Evolutionary conservation across 2,329 filamentous ascomycete species (phyloP), one percentile per base, ranked within the genome.

Genomic region (Aspergillus candidus): DNA sequence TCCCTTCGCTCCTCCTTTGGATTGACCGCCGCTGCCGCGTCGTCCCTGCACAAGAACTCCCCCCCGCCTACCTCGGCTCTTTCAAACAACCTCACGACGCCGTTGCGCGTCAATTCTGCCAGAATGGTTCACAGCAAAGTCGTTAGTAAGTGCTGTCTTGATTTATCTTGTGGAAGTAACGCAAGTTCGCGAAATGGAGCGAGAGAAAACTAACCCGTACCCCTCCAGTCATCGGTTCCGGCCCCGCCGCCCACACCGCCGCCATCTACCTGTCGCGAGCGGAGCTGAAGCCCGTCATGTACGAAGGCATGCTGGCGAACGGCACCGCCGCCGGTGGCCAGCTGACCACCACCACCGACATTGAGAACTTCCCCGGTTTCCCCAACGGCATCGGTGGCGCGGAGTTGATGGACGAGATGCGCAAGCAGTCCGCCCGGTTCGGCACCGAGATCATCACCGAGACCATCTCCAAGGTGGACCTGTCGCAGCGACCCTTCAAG

Each of bases 301-400:
- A 97, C 67, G 93, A 98, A 74, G 93, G 93, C 58, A 95, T 98
- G 79, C 83, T 98, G 68, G 93, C 93, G 59, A 93, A 96, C 64
- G 93, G 91, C 62, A 94, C 94, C 60, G 93, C 93, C 6, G 88
- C 93, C 35, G 93, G 93, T 57, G 93, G 93, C 46, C 93, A 98
- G 77, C 78, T 98, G 57, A 98, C 94, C 43, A 98, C 94, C 18
- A 98, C 93, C 43, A 97, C 94, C 61, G 94, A 98, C 57, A 83
- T 98, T 48, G 93, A 98, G 76, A 98, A 98, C 79, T 98, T 85
- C 72, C 93, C 93, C 18, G 93, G 93, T 38, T 98, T 97, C 74
- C 86, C 87, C 61, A 80, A 87, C 59, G 86, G 84, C 52, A 89
- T 98, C 66, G 86, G 88, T 71, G 93, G 93, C 55, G 72, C 79